Conservation (phyloP, 2,329 filamentous ascomycete genomes). For the Trichoderma hamatum region DNA sequence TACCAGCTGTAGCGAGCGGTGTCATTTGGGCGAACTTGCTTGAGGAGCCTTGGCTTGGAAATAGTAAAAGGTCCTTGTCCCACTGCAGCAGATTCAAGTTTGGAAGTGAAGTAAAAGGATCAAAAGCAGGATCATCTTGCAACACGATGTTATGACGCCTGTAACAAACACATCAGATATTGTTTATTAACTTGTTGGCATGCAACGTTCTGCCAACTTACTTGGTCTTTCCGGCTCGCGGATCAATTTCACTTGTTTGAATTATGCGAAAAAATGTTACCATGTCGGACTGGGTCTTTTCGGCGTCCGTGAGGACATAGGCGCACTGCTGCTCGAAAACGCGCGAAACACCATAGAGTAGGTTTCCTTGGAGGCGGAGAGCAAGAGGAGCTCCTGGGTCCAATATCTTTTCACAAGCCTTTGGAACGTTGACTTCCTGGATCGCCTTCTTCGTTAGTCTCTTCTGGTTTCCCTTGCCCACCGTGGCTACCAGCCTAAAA, state of each 20-base stretch:
- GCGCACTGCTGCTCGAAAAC: slow-evolving; percentile 86
- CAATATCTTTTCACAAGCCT: slow-evolving; percentile 86
- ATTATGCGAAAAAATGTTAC: slow-evolving; percentile 64
- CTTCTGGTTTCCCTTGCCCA: slow-evolving; percentile 72
- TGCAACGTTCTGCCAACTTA: slow-evolving; percentile 45
- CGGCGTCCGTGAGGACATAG: slow-evolving; percentile 81
- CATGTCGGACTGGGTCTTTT: slow-evolving; percentile 75
- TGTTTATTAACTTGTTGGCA: not conserved
- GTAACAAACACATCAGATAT: not conserved
- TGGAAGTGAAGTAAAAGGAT: slow-evolving; percentile 39
- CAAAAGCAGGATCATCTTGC: slow-evolving; percentile 79
- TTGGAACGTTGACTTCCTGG: slow-evolving; percentile 81
- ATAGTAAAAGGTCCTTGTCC: slow-evolving; percentile 39
- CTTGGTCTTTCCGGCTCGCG: slow-evolving; percentile 71
- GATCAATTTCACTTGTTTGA: slow-evolving; percentile 63
- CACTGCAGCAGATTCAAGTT: slow-evolving; percentile 43
- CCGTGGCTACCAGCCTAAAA: slow-evolving; percentile 83
- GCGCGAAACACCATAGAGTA: slow-evolving; percentile 82
- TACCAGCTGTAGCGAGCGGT: slow-evolving; percentile 38
- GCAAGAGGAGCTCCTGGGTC: slow-evolving; percentile 83
- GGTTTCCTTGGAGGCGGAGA: slow-evolving; percentile 82
- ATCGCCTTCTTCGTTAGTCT: slow-evolving; percentile 85
- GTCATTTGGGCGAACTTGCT: slow-evolving; percentile 51
- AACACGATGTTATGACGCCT: slow-evolving; percentile 78
- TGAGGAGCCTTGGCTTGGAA: slow-evolving; percentile 44